Evolutionary conservation across 495 filamentous ascomycete genomes (phyloP), one percentile per base, ranked within the genome.

Genomic region (Elasticomyces elasticus): DNA sequence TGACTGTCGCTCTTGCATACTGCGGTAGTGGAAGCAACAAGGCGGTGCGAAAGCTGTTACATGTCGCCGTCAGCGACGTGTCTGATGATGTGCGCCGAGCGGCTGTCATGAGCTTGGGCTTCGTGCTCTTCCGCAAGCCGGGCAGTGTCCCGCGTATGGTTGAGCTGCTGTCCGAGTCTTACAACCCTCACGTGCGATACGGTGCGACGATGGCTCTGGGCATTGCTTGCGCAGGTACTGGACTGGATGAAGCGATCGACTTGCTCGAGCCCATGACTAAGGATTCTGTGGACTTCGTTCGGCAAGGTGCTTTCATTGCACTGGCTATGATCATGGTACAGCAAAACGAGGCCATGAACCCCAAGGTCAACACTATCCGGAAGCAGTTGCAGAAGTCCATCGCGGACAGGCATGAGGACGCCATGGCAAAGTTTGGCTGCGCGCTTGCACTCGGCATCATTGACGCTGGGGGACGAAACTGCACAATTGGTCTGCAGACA

Each of bases 261-360:
- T 77, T 99, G 26, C 76, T 99, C 9, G 94, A 99, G 71, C 94
- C 94, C 23, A 97, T 99, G 94, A 89, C 95, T 69, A 99, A 99
- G 74, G 94, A 99, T 65, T 92, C 94, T 15, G 92, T 87, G 48
- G 94, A 99, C 73, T 99, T 99, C 64, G 94, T 99, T 26, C 82
- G 94, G 55, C 94, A 99, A 66, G 94, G 94, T 60, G 92, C 94
- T n/a, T 71, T 97, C 51, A 96, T 99, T 60, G 76, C 89, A 0
- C 76, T 96, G 38, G 80, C 94, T 50, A 97, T 99, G 94, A 95
- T 99, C 62, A 79, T 97, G 76, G 85, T 94, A 20, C 90, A 99
- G 71, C 94, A 97, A 67, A 97, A 96, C 63, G 75, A 76, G 17
- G 79, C 81, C 20, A 74, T 75, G 64, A 87, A 86, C 70, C 78